Conservation (phyloP, 441 rosid species). For the Oxalis stricta region DNA sequence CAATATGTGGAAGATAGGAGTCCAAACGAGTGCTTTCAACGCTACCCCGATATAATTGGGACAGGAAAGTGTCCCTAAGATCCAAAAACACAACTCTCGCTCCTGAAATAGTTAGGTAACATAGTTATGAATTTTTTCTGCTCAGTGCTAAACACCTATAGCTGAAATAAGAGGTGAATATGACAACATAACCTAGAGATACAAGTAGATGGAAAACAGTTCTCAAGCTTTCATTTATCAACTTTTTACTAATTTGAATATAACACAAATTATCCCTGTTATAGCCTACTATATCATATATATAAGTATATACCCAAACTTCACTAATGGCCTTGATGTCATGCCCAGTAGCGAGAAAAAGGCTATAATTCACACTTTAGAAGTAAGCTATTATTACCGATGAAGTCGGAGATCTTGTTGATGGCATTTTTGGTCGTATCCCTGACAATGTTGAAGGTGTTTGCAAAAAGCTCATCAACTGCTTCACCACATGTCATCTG, state of each 20-base stretch:
- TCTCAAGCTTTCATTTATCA: not conserved
- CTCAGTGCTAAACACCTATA: slow-evolving; percentile 3
- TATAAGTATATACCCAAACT: not conserved
- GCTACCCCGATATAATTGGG: slow-evolving; percentile 50
- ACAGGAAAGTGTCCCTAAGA: slow-evolving; percentile 65
- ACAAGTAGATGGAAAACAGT: not conserved
- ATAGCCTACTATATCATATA: too few relatives aligned
- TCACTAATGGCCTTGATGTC: not conserved
- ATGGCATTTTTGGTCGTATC: slow-evolving; percentile 50
- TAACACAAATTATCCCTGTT: too few relatives aligned
- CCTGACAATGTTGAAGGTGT: slow-evolving; percentile 62
- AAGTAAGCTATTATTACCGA: slow-evolving; percentile 46
- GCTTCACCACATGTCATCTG: slow-evolving; percentile 49
- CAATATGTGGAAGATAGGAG: slow-evolving; percentile 55
- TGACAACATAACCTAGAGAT: not conserved
- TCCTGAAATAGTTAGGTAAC: slow-evolving; percentile 29
- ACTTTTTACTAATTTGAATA: too few relatives aligned
- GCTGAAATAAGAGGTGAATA: not conserved
- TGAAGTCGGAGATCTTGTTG: slow-evolving; percentile 46
- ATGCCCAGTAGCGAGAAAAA: not conserved
- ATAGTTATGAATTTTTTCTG: not conserved
- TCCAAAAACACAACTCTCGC: slow-evolving; percentile 87
- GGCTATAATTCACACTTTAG: not conserved
- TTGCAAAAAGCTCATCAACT: slow-evolving; percentile 69
- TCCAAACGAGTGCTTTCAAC: slow-evolving; percentile 84